phyloP scores from a whole-genome alignment of 83 land plant species.

The Picea abies region DNA sequence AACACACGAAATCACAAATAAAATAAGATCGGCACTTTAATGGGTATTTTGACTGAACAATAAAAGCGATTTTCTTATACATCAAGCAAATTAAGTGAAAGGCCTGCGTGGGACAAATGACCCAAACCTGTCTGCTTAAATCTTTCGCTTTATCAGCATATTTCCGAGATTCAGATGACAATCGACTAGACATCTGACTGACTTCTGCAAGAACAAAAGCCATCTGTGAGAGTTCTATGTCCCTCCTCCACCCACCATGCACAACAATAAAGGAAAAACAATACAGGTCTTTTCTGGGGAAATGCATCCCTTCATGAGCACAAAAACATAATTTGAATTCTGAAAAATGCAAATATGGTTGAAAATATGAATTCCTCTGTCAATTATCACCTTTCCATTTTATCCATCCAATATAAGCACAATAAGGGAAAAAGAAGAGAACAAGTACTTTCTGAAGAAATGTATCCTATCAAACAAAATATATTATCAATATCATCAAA shows the following conservation, averaged over 20 bases:
- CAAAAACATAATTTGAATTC: not conserved
- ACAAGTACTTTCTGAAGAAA: too few relatives aligned
- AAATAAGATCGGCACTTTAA: too few relatives aligned
- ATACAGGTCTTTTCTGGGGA: not conserved
- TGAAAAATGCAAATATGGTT: not conserved
- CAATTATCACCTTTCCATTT: too few relatives aligned
- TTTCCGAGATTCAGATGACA: conserved; percentile 91
- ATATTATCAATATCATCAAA: too few relatives aligned
- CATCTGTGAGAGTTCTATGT: not conserved
- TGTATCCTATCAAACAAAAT: too few relatives aligned
- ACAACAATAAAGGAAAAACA: not conserved
- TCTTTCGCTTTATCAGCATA: conserved; percentile 96
- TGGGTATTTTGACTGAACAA: too few relatives aligned
- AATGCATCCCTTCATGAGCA: not conserved
- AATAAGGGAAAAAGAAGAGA: too few relatives aligned
- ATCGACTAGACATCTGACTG: conserved; percentile 89
- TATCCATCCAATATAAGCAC: too few relatives aligned
- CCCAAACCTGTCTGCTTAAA: conserved; percentile 86
- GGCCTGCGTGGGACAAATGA: too few relatives aligned
- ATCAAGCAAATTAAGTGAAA: too few relatives aligned
- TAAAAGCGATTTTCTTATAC: too few relatives aligned
- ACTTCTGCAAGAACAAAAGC: conserved; percentile 76
- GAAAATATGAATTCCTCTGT: not conserved
- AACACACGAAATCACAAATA: too few relatives aligned
- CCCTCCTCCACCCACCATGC: not conserved